A percentile compares a stretch with the other conserved stretches of the same genome.
These are phyloP conservation scores for Tricholoma hemisulphureum DNA, from an alignment of 768 basidiomycete genomes.

Conservation along the genomic window DNA sequence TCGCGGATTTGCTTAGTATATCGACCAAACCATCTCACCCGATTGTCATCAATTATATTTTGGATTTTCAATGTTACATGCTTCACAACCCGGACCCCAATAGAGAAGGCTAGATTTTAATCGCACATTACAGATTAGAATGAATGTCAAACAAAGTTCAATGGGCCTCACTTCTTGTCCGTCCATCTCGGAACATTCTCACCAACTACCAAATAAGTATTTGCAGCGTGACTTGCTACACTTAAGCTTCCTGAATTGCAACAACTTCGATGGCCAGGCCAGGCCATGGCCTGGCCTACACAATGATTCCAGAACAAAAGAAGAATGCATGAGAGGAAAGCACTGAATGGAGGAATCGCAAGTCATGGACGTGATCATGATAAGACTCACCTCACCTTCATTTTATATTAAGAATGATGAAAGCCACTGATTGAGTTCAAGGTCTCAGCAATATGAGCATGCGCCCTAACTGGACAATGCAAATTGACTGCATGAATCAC, in stretches of 20 bases:
- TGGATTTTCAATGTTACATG: not conserved
- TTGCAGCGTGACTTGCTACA: not conserved
- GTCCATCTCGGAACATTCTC: conserved; percentile 6
- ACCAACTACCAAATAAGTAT: not conserved
- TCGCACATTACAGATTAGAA: not conserved
- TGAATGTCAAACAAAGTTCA: not conserved
- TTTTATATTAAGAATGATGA: not conserved
- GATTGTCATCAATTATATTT: not conserved
- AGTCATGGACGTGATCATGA: not conserved
- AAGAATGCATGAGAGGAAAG: not conserved
- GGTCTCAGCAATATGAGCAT: too few species aligned
- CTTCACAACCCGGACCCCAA: not conserved
- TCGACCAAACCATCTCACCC: not conserved
- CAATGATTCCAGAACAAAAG: conserved; percentile 1
- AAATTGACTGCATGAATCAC: conserved; percentile 24
- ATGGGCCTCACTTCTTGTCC: conserved; percentile 1
- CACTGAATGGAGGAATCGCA: not conserved
- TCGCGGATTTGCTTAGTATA: not conserved
- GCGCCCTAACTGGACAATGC: conserved; percentile 36
- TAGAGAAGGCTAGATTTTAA: conserved; percentile 1
- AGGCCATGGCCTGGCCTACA: conserved; percentile 25
- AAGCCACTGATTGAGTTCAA: not conserved
- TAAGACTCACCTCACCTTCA: not conserved
- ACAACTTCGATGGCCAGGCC: conserved; percentile 40
- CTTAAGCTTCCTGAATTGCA: conserved; percentile 18